Conservation (phyloP, 129 eudicot species). For the Flaveria robusta region DNA sequence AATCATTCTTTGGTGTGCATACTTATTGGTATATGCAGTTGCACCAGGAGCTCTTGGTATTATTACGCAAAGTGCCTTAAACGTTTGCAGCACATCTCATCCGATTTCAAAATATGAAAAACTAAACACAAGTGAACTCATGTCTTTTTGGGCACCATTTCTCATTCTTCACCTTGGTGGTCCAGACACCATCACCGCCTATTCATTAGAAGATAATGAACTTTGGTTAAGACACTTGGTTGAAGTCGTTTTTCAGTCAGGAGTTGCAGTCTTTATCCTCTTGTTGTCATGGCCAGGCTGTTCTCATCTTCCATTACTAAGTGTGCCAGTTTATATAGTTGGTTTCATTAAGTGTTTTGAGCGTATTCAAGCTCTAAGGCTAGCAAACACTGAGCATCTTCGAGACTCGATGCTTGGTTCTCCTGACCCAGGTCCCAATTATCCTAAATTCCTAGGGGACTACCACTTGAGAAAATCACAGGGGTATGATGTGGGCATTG, state of each 20-base stretch:
- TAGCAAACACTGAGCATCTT: constrained; percentile 40
- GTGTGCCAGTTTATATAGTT: constrained; percentile 26
- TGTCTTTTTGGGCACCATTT: constrained; percentile 42
- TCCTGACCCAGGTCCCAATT: constrained; percentile 58
- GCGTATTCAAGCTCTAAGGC: constrained; percentile 40
- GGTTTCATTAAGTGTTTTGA: constrained; percentile 49
- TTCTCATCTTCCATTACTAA: constrained; percentile 17
- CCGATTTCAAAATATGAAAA: background rate
- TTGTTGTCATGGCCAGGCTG: constrained; percentile 35
- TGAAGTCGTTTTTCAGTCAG: constrained; percentile 30
- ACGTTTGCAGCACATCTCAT: constrained; percentile 27
- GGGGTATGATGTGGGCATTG: constrained; percentile 45
- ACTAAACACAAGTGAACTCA: constrained; percentile 31
- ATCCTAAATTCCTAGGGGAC: constrained; percentile 46
- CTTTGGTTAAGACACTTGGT: constrained; percentile 45
- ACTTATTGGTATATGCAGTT: constrained; percentile 48
- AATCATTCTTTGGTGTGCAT: constrained; percentile 50
- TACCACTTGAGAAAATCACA: constrained; percentile 39
- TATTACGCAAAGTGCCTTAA: constrained; percentile 34
- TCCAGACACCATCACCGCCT: constrained; percentile 50
- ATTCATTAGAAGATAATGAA: constrained; percentile 49
- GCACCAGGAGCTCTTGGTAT: constrained; percentile 49
- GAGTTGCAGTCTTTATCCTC: constrained; percentile 38
- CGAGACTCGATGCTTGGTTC: constrained; percentile 41
- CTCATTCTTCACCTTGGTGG: constrained; percentile 46